phyloP scores from a whole-genome alignment of 495 filamentous ascomycete genomes.

The Coniosporium apollinis region DNA sequence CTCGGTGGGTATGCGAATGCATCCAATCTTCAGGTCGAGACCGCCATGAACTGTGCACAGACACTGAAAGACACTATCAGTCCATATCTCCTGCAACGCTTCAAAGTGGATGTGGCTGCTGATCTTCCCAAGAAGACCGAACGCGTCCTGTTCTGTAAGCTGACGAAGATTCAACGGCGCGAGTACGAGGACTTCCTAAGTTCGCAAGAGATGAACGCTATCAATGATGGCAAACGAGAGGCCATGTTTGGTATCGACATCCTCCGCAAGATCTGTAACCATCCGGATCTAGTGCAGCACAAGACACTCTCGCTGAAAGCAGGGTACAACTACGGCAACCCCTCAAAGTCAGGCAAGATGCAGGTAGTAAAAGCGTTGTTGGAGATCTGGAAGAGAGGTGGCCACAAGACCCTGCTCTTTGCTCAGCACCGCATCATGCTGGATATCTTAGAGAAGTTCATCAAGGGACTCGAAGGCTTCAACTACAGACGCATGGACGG shows the following conservation, averaged over 20 bases:
- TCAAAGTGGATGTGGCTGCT: conserved; percentile 84
- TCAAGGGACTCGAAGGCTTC: conserved; percentile 47
- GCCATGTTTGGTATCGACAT: conserved; percentile 79
- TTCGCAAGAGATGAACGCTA: conserved; percentile 65
- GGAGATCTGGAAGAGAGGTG: conserved; percentile 66
- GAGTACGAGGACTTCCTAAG: conserved; percentile 66
- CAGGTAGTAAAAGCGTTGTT: conserved; percentile 72
- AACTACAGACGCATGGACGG: conserved; percentile 88
- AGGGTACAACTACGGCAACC: conserved; percentile 55
- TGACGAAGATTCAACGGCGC: conserved; percentile 57
- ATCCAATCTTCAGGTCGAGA: conserved; percentile 79
- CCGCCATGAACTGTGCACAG: conserved; percentile 76
- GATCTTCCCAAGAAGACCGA: conserved; percentile 92
- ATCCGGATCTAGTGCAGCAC: conserved; percentile 72
- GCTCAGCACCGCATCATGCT: conserved; percentile 85
- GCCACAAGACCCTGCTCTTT: conserved; percentile 85
- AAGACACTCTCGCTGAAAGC: conserved; percentile 37
- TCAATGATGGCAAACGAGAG: conserved; percentile 56
- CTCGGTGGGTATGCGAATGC: conserved; percentile 88
- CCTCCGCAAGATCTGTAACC: conserved; percentile 92
- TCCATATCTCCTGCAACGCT: conserved; percentile 79
- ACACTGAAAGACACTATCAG: conserved; percentile 81
- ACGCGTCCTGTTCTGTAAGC: conserved; percentile 85
- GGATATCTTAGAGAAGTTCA: conserved; percentile 72
- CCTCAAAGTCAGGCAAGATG: conserved; percentile 80